Base-by-base conservation (phyloP, 2,329 filamentous ascomycete genomes). In the Diaporthe ampelina region DNA sequence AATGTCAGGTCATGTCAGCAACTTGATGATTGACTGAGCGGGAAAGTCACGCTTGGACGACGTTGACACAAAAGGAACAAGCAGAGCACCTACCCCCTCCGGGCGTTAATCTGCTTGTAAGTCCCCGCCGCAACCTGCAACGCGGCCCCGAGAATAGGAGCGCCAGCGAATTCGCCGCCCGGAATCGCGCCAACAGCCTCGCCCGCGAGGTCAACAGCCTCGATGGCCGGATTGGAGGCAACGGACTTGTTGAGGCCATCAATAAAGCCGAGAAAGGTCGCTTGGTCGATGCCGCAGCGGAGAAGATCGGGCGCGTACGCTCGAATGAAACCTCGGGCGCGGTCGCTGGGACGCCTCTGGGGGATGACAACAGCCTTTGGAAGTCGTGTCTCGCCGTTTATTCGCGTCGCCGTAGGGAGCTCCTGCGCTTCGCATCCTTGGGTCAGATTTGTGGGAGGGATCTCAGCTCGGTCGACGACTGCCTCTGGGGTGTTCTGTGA, bases 211-310 rank as follows among this genome's bases (percentile, higher is more conserved):
- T 40, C 13, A n/a, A 59, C 21, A 13, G 57, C 57, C 35, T 59
- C 32, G 21, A 59, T 35, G 4, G 21, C 57, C 21, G 57, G 21
- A 19, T 59, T 59, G 35, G 32, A 40, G 11, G 57, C 57, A 21
- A 59, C 57, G 21, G 57, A 59, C 35, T 15, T n/a, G 57, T 59
- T 59, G 21, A 59, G 57, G 1, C 57, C 57, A 13, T 59, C 57
- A 11, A 59, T 40, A n/a, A 59, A 59, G 2, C 13, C 32, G 11
- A 59, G 11, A 4, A 59, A 59, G 0, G 21, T 24, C n/a, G 21
- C 32, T n/a, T 37, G 21, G 35, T 40, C 13, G 57, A 59, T 59
- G 0, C n/a, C 57, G 21, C 57, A 59, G 13, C 11, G n/a, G 35
- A 61, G 57, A 3, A 61, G 57, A 4, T 43, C 57, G 15, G 57